phyloP scores from a whole-genome alignment of 2,329 filamentous ascomycete species.

The Lecanicillium sp. region DNA sequence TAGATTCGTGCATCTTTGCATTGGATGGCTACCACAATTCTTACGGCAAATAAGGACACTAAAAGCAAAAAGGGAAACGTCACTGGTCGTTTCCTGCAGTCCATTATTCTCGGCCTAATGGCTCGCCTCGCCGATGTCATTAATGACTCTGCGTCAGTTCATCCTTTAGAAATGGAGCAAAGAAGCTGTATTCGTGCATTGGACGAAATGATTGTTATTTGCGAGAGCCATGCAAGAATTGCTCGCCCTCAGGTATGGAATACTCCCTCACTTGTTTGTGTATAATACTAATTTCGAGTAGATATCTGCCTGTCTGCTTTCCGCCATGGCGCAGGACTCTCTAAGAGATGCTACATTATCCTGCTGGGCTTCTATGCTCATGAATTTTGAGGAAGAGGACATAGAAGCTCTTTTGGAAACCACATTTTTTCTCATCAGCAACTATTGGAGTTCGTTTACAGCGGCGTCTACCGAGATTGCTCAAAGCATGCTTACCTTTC shows the following conservation, averaged over 20 bases:
- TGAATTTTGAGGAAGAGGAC: conserved; percentile 68
- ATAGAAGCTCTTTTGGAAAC: conserved; percentile 75
- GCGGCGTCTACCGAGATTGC: conserved; percentile 51
- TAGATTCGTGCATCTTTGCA: conserved; percentile 41
- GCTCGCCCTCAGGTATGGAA: conserved; percentile 72
- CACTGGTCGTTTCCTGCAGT: conserved; percentile 69
- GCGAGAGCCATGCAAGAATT: conserved; percentile 63
- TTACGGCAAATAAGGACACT: conserved; percentile 30
- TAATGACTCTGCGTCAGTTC: conserved; percentile 53
- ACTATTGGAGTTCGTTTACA: conserved; percentile 68
- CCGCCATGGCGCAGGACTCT: conserved; percentile 66
- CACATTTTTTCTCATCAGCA: conserved; percentile 78
- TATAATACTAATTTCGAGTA: conserved; percentile 24
- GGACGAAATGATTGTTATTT: conserved; percentile 77
- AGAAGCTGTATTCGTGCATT: conserved; percentile 73
- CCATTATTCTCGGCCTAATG: conserved; percentile 80
- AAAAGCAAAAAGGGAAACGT: conserved; percentile 46
- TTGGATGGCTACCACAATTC: conserved; percentile 35
- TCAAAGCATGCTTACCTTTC: conserved; percentile 52
- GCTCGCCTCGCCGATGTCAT: conserved; percentile 72
- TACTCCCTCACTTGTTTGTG: background rate
- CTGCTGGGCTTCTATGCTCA: conserved; percentile 77
- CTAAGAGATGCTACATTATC: conserved; percentile 74
- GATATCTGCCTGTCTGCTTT: conserved; percentile 88
- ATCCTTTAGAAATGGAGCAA: conserved; percentile 58